phyloP scores from a whole-genome alignment of 257 asterid genomes.

The Cinchona pubescens region DNA sequence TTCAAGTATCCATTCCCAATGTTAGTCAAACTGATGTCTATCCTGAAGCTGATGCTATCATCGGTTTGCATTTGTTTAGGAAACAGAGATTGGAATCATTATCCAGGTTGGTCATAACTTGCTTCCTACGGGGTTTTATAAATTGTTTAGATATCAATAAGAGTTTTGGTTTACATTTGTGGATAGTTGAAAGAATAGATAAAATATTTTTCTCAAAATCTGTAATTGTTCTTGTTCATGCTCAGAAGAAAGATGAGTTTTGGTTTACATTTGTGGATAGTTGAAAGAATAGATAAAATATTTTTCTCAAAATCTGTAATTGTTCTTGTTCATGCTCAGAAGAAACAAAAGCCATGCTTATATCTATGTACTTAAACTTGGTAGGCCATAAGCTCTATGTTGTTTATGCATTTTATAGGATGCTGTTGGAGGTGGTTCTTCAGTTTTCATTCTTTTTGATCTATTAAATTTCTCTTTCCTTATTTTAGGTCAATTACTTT shows the following conservation, averaged over 20 bases:
- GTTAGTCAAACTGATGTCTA: constrained; percentile 30
- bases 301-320: no score
- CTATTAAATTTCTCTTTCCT: not conserved
- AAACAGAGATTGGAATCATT: constrained; percentile 46
- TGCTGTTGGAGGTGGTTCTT: not conserved
- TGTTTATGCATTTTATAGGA: not conserved
- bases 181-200: not conserved
- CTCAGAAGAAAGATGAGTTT: no score
- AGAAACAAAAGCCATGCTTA: not conserved
- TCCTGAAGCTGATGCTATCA: constrained; percentile 47
- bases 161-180: constrained; percentile 1
- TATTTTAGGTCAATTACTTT: constrained; percentile 57
- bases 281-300: no score
- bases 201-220: not conserved
- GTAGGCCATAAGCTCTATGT: not conserved
- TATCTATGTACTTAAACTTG: not conserved
- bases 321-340: no score
- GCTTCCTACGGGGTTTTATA: not conserved
- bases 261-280: no score
- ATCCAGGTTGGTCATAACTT: constrained; percentile 38
- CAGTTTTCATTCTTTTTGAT: not conserved
- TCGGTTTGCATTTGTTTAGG: constrained; percentile 68
- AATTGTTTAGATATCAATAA: not conserved
- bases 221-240: not conserved
- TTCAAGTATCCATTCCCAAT: constrained; percentile 48